Base-by-base conservation (phyloP, 2,329 filamentous ascomycete species). In the Xylaria sp. region DNA sequence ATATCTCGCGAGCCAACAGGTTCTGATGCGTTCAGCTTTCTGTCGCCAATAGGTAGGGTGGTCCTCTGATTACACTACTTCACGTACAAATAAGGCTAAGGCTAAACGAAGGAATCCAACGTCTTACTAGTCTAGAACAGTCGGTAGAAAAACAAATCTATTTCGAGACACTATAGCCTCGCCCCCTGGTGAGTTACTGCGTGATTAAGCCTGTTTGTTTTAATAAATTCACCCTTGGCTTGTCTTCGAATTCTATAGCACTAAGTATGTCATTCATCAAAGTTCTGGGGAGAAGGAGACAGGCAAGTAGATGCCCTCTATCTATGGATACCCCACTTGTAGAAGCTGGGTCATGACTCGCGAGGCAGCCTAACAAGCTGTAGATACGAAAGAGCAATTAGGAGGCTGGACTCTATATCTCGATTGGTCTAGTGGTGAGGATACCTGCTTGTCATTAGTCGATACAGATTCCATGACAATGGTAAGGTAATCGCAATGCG, bases 391-490 rank as follows among this genome's bases (percentile, higher is more conserved):
- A 2, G 8, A 2, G 1, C 4, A 35, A 6, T 14, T 33, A 62
- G 49, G 33, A 31, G 15, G 31, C 17, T 9, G 28, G 28, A 31
- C 28, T 31, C 6, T 25, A 51, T 9, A 54, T 66, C 60, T 66
- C 47, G 63, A 66, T 66, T 66, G 60, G 63, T 66, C 63, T 66
- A 66, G 60, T 66, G 60, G 63, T 61, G 5, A 66, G 63, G 63
- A 63, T 63, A 64, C 63, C 63, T 61, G 60, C 63, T 66, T 63
- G 63, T 66, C 60, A 63, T 38, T n/a, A 9, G 15, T 15, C 11
- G n/a, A 54, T 35, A 12, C 17, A 17, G 31, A 12, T 19, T 45
- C 28, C 54, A 62, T 54, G 60, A 58, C 38, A 3, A 49, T 57
- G 49, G 49, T 6, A 28, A 43, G 33, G 12, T 17, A 57, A 53